phyloP scores from a whole-genome alignment of 179 eudicot genomes.

The Silene noctiflora region DNA sequence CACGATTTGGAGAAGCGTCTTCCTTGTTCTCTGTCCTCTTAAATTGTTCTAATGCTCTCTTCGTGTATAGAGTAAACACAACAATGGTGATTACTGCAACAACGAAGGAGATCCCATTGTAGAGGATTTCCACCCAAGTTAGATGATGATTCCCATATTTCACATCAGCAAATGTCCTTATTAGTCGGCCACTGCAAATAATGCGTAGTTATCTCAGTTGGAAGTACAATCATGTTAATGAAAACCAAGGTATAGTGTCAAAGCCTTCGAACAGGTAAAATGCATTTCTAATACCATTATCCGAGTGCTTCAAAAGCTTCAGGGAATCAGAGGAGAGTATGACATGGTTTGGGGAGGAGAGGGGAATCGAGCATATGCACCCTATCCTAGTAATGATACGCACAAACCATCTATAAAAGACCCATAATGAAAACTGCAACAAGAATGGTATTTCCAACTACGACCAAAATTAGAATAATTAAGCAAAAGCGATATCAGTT shows the following conservation, averaged over 20 bases:
- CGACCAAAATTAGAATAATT: neutral
- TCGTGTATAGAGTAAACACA: slow-evolving; percentile 80
- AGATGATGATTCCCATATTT: slow-evolving; percentile 72
- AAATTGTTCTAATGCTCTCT: slow-evolving; percentile 62
- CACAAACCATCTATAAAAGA: neutral
- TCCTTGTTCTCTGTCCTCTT: slow-evolving; percentile 30
- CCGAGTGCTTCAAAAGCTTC: too few species aligned
- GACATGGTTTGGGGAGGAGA: too few species aligned
- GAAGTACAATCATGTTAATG: neutral
- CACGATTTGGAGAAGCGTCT: slow-evolving; percentile 24
- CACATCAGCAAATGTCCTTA: slow-evolving; percentile 83
- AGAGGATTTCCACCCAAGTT: slow-evolving; percentile 76
- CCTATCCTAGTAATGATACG: neutral
- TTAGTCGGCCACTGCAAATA: slow-evolving; percentile 71
- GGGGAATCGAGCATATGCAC: too few species aligned
- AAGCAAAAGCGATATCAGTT: too few species aligned
- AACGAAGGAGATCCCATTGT: slow-evolving; percentile 76
- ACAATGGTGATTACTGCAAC: slow-evolving; percentile 54
- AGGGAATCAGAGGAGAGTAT: too few species aligned
- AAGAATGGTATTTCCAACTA: neutral
- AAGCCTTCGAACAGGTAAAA: neutral
- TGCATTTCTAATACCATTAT: neutral
- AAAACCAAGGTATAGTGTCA: neutral
- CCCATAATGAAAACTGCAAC: neutral
- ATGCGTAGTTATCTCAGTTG: neutral